Percentiles rank a stretch among this genome's conserved stretches.
Evolutionary conservation across 441 rosid genomes (phyloP).

Genomic region (Codiaeum variegatum): DNA sequence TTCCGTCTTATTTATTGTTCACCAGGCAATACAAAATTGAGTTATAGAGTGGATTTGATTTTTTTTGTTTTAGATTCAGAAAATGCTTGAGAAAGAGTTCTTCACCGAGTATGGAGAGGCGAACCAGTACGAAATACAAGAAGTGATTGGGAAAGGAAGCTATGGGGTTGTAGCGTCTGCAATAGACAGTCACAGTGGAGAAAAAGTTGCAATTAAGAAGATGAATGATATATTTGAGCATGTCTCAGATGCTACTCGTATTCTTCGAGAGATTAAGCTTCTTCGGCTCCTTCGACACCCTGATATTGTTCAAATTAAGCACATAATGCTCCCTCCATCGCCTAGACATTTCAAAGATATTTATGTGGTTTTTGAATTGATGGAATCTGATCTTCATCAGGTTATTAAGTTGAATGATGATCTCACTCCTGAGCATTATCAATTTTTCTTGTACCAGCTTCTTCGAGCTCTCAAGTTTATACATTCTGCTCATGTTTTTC

Average conservation of each 20-base stretch:
- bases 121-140: constrained; percentile 83
- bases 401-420: constrained; percentile 88
- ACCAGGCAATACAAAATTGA: too few relatives aligned
- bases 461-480: constrained; percentile 90
- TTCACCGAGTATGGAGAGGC: constrained; percentile 98
- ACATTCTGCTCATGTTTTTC: constrained; percentile 94
- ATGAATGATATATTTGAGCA: constrained; percentile 91
- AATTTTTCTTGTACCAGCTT: constrained; percentile 96
- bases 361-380: constrained; percentile 92
- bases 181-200: constrained; percentile 85
- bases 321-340: constrained; percentile 96
- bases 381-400: constrained; percentile 98
- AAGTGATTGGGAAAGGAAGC: constrained; percentile 96
- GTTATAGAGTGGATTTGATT: constrained; percentile 12
- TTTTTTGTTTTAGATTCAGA: constrained; percentile 13
- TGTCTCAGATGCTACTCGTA: constrained; percentile 91
- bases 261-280: constrained; percentile 92
- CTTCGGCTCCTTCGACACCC: constrained; percentile 84
- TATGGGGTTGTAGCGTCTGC: constrained; percentile 98
- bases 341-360: constrained; percentile 89
- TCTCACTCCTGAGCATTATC: constrained; percentile 91
- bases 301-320: constrained; percentile 84
- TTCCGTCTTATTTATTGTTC: too few relatives aligned
- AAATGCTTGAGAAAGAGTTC: constrained; percentile 76
- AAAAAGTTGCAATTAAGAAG: constrained; percentile 93